Evolutionary conservation across 2,329 filamentous ascomycete genomes (phyloP), one percentile per base, ranked within the genome.

Genomic region (Cladosporium sphaerospermum): DNA sequence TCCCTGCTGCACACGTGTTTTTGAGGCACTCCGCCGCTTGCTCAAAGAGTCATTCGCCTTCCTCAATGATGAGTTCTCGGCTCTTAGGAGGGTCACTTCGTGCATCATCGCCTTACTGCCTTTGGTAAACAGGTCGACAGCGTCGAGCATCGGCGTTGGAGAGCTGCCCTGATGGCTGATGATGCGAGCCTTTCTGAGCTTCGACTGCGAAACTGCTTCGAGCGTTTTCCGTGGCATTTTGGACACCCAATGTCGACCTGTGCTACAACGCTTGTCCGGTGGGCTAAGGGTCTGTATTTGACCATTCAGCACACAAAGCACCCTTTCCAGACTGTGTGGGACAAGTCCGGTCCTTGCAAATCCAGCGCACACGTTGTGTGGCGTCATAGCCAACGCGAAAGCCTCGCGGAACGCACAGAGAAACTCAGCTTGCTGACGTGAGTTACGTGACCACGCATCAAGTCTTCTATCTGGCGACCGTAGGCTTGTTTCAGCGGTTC

Each of bases 401-500:
- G 41, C 41, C 18, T 43, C 41, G 16, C 41, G 41, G 16, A 43
- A 18, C 9, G 41, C 23, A 18, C 11, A 19, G 23, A 43, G 16
- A 28, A 43, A 43, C 16, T 43, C 11, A 18, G 41, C 16, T 43
- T 43, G 16, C 16, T 28, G 18, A 43, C 23, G 41, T 43, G 41
- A 28, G 7, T 19, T 19, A 28, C 23, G 16, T 43, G 16, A 18
- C 23, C 23, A 18, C 23, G 41, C 13, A 43, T 43, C 41, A 43
- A 43, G 16, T 33, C 32, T 31, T 33, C 23, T n/a, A 73, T 61
- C 46, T 64, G 19, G 28, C 57, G 39, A 42, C 64, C 40, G 54
- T 72, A 71, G 49, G 54, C 55, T 13, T 49, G 43, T 58, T 72
- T 73, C n/a, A 73, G 59, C 16, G 63, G 59, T 47, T 61, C 54